These are phyloP conservation scores for Lablab purpureus DNA, from an alignment of 306 rosid genomes.

Conservation along the genomic window DNA sequence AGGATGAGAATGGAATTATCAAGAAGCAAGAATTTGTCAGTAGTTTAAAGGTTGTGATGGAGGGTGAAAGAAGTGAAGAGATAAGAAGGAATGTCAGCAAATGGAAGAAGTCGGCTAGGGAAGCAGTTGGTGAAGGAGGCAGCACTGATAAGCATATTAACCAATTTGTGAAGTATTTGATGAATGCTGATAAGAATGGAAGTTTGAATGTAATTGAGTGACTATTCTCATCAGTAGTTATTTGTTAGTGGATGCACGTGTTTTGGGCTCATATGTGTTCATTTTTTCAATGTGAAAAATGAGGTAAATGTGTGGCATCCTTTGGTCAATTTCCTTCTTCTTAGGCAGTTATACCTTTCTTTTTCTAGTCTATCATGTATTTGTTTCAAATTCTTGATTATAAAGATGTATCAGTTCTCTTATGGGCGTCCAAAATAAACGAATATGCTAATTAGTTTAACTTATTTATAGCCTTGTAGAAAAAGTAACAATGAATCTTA, in stretches of 20 bases:
- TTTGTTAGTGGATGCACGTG: not conserved
- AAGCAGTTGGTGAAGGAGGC: slow-evolving; percentile 61
- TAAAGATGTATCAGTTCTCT: not conserved
- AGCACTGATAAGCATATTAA: slow-evolving; percentile 52
- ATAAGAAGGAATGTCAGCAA: slow-evolving; percentile 51
- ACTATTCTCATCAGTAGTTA: not conserved
- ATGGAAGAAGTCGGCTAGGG: slow-evolving; percentile 62
- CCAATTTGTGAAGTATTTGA: slow-evolving; percentile 57
- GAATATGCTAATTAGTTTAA: not conserved
- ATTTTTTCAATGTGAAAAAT: not conserved
- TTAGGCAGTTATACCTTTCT: not conserved
- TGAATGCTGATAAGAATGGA: slow-evolving; percentile 30
- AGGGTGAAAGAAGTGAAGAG: slow-evolving; percentile 55
- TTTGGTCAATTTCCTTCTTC: not conserved
- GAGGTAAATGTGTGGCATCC: not conserved
- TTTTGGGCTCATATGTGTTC: not conserved
- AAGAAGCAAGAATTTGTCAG: slow-evolving; percentile 56
- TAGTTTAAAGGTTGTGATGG: slow-evolving; percentile 63
- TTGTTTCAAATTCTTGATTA: not conserved
- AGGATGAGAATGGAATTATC: slow-evolving; percentile 62
- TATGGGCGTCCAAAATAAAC: not conserved
- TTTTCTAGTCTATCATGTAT: not conserved
- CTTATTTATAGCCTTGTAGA: not conserved
- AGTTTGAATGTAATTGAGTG: slow-evolving; percentile 15
- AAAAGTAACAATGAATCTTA: not conserved